Evolutionary conservation across 805 yeast genomes (phyloP), one percentile per base, ranked within the genome.

Genomic region (Metschnikowia amazonensis): DNA sequence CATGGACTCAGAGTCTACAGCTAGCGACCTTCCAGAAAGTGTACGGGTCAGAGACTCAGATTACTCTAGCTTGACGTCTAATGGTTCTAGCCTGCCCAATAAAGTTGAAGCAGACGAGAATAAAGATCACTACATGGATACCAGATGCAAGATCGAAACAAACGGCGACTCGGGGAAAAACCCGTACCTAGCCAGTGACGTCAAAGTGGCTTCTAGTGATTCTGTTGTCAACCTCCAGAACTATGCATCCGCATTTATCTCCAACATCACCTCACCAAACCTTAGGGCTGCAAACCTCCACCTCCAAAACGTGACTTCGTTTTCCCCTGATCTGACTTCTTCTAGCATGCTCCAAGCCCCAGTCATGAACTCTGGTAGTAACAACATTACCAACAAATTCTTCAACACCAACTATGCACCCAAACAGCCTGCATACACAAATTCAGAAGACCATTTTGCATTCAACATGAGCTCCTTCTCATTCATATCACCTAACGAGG

Each of bases 331-430:
- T 4, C 46, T 23, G 29, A 28, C 49, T 13, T 10, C 39, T 13
- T 20, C 47, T n/a, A 47, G 44, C 28, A 17, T 55, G 24, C 52
- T 62, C 27, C 69, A 63, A 46, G 56, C 65, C 1, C 69, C 70
- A 8, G 55, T 61, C 14, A 46, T 59, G 43, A 65, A 67, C 44
- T 52, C 51, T 14, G 28, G 49, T 7, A 55, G 65, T 49, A 66
- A 66, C 47, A 66, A 66, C 48, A 67, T 67, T 36, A 66, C 73
- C 36, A 67, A 63, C 48, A 61, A 59, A 44, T 67, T 55, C 48
- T 67, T 67, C 58, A 62, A 62, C 47, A 57, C 64, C 3, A 61
- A 60, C 48, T 62, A 60, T 48, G 48, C 58, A 13, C 50, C 46
- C 44, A 45, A 34, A 35, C 35, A 31, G 29, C 28, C 39, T 20